Percentiles rank a stretch among this genome's conserved stretches.
phyloP scores from a whole-genome alignment of 1,284 basidiomycete species.

The Leccinum pachyderme region DNA sequence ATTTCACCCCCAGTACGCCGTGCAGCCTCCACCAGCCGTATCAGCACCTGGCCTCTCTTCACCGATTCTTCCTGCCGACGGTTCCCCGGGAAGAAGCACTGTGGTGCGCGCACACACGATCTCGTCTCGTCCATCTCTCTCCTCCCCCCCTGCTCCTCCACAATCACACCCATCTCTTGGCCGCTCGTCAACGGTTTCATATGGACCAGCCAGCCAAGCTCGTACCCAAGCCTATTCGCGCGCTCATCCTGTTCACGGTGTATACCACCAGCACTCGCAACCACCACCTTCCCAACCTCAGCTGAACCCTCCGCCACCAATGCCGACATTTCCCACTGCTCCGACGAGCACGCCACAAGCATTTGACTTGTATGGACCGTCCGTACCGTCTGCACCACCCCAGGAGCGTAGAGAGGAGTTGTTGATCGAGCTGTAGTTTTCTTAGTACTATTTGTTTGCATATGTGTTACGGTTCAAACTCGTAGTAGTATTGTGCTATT shows the following conservation, averaged over 20 bases:
- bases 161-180: slow-evolving; percentile 17
- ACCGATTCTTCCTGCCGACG: not conserved
- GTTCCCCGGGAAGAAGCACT: slow-evolving; percentile 6
- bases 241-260: not conserved
- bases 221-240: slow-evolving; percentile 4
- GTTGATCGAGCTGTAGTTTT: slow-evolving; percentile 67
- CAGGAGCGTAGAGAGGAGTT: slow-evolving; percentile 80
- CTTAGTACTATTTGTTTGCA: not conserved
- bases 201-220: slow-evolving; percentile 4
- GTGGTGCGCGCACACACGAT: slow-evolving; percentile 27
- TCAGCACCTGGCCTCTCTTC: slow-evolving; percentile 4
- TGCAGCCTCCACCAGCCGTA: slow-evolving; percentile 2
- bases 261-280: slow-evolving; percentile 1
- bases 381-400: slow-evolving; percentile 50
- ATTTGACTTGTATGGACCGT: slow-evolving; percentile 48
- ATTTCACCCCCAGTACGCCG: not conserved
- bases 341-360: slow-evolving; percentile 63
- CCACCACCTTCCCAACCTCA: slow-evolving; percentile 9
- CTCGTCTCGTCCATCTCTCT: slow-evolving; percentile 21
- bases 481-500: too few relatives aligned
- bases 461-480: not conserved
- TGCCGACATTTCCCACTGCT: slow-evolving; percentile 21
- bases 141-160: slow-evolving; percentile 15
- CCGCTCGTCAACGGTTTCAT: slow-evolving; percentile 23
- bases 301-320: not conserved